Base-by-base conservation (phyloP, 495 filamentous ascomycete genomes). In the Halenospora varia region DNA sequence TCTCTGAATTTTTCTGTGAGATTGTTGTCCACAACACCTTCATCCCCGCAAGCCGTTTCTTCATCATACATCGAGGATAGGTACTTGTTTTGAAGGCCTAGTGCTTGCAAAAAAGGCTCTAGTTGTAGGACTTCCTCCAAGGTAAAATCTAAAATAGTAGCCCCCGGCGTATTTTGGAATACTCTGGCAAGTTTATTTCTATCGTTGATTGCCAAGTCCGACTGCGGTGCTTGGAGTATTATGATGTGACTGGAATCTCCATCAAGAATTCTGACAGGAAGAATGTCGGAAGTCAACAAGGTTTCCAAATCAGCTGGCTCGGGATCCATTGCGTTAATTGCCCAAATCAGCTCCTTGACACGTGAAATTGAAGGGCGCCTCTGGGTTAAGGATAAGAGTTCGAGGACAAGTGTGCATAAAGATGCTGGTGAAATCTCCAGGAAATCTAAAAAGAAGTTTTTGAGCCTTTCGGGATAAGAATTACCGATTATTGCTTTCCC, bases 121-220 rank as follows among this genome's bases (percentile, higher is more conserved):
- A 79, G 55, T 1, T 40, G 48, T 11, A 25, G 59, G 6, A 76
- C 52, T 9, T 79, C 70, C 39, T 72, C 65, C 8, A 70, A 19
- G 24, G 29, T 55, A 53, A 70, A 79, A 57, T 77, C 73, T 13
- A 77, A 63, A 15, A 75, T n/a, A n/a, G n/a, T n/a, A n/a, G n/a
- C n/a, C 17, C 24, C 68, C 71, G 20, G 64, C 64, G 26, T 55
- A 15, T 22, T 55, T 3, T 35, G 35, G 29, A 77, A 79, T 9
- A 50, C 45, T 19, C 63, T 51, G 1, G 47, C 40, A 1, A 75
- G 66, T 1, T 55, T 50, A 25, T 68, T 60, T 39, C 70, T 71
- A 51, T 79, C 76, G 2, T 66, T 39, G 20, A 79, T 67, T 0
- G 61, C 59, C 49, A 79, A 79, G 0, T 64, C 44, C 18, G n/a